Evolutionary conservation across 106 monocot species (phyloP).

Genomic region (Dendrobium catenatum): DNA sequence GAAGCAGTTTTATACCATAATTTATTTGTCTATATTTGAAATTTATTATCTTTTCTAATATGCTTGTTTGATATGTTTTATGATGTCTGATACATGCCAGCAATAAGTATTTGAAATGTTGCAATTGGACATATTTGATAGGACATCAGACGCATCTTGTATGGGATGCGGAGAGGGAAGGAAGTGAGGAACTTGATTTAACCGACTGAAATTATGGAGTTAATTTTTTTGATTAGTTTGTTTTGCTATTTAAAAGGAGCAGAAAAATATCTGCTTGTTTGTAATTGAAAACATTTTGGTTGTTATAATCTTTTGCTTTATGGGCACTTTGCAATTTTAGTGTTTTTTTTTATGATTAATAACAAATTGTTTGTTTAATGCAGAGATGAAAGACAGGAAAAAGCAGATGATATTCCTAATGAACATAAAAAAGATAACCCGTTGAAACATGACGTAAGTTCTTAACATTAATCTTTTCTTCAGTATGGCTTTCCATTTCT

Average conservation of each 20-base stretch:
- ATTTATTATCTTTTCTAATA: no score
- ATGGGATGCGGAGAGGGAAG: background rate
- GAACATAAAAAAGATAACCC: background rate
- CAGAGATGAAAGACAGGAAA: background rate
- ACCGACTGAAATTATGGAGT: background rate
- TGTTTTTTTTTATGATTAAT: background rate
- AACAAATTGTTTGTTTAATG: background rate
- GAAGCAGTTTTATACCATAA: no score
- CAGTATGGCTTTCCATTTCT: background rate
- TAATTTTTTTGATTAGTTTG: background rate
- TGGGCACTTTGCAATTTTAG: background rate
- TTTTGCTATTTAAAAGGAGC: background rate
- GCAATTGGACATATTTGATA: background rate
- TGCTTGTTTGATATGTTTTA: no score
- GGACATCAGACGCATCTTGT: background rate
- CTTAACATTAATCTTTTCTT: background rate
- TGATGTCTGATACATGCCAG: no score
- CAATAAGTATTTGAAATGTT: no score
- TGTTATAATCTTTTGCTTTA: background rate
- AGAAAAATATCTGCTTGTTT: background rate
- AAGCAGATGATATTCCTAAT: background rate
- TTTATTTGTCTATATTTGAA: no score
- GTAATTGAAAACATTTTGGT: background rate
- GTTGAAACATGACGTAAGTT: constrained; percentile 2
- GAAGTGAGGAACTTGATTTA: background rate